Percentiles rank a stretch among this genome's conserved stretches.
These are phyloP conservation scores for Urostyla sp. DNA, from an alignment of 73 alveolate genomes.

Conservation along the genomic window DNA sequence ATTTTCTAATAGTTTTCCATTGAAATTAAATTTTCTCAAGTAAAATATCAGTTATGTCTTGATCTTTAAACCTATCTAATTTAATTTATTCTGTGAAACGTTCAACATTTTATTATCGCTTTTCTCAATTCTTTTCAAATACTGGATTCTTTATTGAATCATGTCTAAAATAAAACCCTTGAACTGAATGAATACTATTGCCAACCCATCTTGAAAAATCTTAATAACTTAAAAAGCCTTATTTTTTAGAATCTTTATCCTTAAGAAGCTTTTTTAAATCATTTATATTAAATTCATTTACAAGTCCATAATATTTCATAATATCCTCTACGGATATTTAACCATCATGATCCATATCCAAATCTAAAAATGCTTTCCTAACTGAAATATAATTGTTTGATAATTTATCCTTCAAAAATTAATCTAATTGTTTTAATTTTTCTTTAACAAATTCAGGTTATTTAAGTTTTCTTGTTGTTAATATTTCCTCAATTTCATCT, in stretches of 20 bases:
- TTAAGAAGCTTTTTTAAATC: slow-evolving; percentile 51
- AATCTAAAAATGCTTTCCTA: slow-evolving; percentile 63
- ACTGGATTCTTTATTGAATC: slow-evolving; percentile 51
- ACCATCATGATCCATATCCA: slow-evolving; percentile 59
- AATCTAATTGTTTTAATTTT: slow-evolving; percentile 44
- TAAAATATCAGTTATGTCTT: not conserved
- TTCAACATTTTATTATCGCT: not conserved
- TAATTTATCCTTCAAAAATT: slow-evolving; percentile 50
- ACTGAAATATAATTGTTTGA: slow-evolving; percentile 37
- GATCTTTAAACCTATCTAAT: not conserved
- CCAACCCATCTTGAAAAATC: slow-evolving; percentile 63
- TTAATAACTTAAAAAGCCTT: not conserved
- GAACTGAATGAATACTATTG: slow-evolving; percentile 42
- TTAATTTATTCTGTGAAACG: not conserved
- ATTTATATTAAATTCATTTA: slow-evolving; percentile 32
- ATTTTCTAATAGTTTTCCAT: slow-evolving; percentile 51
- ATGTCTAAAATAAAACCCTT: slow-evolving; percentile 61
- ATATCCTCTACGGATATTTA: slow-evolving; percentile 50
- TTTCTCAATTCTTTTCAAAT: slow-evolving; percentile 29
- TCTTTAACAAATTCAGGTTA: slow-evolving; percentile 9
- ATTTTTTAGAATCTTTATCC: not conserved
- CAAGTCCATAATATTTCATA: slow-evolving; percentile 20
- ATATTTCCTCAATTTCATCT: not conserved
- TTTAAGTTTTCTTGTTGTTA: not conserved
- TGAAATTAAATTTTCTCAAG: slow-evolving; percentile 14